phyloP scores from a whole-genome alignment of 2,329 filamentous ascomycete genomes.

The Blastomyces parvus region DNA sequence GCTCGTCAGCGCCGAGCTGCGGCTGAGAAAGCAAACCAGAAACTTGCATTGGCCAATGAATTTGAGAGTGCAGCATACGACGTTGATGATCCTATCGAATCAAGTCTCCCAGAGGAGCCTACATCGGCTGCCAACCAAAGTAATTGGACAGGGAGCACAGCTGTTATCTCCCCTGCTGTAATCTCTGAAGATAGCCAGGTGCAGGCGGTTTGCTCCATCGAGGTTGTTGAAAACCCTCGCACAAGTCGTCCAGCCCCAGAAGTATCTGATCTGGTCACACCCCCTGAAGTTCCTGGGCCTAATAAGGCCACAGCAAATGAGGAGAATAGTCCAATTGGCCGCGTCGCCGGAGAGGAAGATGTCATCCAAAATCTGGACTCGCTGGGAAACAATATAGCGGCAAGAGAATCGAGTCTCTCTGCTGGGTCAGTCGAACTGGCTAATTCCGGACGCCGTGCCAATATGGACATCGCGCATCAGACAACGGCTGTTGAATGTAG shows the following conservation, averaged over 20 bases:
- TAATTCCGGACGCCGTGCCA: neutral
- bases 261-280: neutral
- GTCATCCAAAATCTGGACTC: neutral
- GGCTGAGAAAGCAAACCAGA: conserved; percentile 14
- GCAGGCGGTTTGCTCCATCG: neutral
- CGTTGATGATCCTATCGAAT: conserved; percentile 17
- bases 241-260: neutral
- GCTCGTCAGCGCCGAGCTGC: conserved; percentile 12
- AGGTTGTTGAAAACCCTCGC: neutral
- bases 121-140: neutral
- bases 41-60: conserved; percentile 12
- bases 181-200: neutral
- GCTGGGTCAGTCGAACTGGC: neutral
- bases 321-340: neutral
- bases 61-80: conserved; percentile 12
- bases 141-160: neutral
- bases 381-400: neutral
- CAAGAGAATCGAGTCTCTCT: neutral
- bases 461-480: neutral
- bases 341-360: neutral
- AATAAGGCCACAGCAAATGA: neutral
- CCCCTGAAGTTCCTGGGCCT: neutral
- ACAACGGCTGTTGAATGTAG: neutral
- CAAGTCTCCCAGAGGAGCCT: conserved; percentile 8
- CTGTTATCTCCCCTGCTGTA: neutral